Conservation (phyloP, 306 rosid genomes). For the Prunus mume region DNA sequence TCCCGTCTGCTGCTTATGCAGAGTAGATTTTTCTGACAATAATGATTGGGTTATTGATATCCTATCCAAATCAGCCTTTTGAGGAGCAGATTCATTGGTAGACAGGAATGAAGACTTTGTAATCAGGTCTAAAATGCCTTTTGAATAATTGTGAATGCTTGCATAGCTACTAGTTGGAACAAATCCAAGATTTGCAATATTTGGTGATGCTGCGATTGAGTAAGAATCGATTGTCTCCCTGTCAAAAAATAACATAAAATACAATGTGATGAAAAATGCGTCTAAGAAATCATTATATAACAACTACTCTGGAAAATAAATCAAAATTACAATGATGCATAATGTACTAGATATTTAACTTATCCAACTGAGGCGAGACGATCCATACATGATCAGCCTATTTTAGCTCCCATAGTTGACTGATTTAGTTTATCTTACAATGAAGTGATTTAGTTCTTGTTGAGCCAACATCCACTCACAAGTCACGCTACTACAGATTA, state of each 20-base stretch:
- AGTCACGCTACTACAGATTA: no score
- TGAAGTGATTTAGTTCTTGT: no score
- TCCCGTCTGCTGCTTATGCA: constrained; percentile 51
- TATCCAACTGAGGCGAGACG: no score
- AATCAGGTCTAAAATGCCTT: constrained; percentile 47
- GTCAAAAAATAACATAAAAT: constrained; percentile 15
- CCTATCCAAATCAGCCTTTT: constrained; percentile 30
- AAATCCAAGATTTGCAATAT: constrained; percentile 40
- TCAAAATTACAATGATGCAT: not conserved
- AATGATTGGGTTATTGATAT: constrained; percentile 44
- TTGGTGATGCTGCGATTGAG: constrained; percentile 70
- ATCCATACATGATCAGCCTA: no score
- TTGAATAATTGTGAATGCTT: constrained; percentile 39
- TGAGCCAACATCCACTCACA: no score
- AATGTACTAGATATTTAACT: no score
- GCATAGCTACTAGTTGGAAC: constrained; percentile 50
- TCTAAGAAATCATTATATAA: not conserved
- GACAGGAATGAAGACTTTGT: constrained; percentile 51
- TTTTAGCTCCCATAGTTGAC: not conserved
- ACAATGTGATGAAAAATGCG: not conserved
- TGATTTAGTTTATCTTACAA: no score
- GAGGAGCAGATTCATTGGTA: constrained; percentile 34
- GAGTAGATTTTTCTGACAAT: constrained; percentile 46
- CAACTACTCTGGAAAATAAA: not conserved
- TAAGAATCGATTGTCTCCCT: constrained; percentile 80